These are phyloP conservation scores for Syncephalis plumigaleata DNA, from an alignment of 371 early-diverging fungal genomes.

Conservation along the genomic window DNA sequence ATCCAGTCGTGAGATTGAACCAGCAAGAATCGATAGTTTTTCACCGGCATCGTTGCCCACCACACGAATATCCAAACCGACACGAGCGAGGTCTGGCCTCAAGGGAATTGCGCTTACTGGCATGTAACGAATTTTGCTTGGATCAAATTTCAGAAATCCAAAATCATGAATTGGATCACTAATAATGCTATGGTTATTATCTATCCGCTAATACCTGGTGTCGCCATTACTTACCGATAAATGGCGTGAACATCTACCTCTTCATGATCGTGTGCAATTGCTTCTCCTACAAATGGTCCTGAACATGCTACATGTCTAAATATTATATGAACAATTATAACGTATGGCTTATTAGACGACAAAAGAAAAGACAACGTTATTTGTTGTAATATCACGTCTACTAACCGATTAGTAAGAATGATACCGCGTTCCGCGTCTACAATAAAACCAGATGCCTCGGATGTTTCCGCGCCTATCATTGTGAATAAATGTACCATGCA, in stretches of 20 bases:
- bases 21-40: constrained; percentile 58
- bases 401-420: constrained; percentile 65
- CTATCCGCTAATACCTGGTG: neutral
- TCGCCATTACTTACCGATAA: constrained; percentile 22
- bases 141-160: constrained; percentile 72
- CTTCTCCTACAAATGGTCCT: constrained; percentile 69
- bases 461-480: constrained; percentile 14
- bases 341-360: neutral
- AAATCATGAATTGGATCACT: constrained; percentile 82
- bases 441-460: constrained; percentile 79
- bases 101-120: constrained; percentile 40
- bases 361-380: neutral
- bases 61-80: constrained; percentile 66
- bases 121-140: constrained; percentile 53
- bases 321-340: neutral
- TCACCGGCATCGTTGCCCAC: constrained; percentile 76
- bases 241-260: constrained; percentile 64
- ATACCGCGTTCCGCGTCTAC: constrained; percentile 76
- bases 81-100: constrained; percentile 48
- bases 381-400: neutral
- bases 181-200: neutral
- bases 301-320: constrained; percentile 66
- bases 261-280: constrained; percentile 71
- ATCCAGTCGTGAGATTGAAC: constrained; percentile 59
- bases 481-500: neutral